These are phyloP conservation scores for Zymoseptoria pseudotritici DNA, from an alignment of 2,329 filamentous ascomycete species.

Conservation along the genomic window DNA sequence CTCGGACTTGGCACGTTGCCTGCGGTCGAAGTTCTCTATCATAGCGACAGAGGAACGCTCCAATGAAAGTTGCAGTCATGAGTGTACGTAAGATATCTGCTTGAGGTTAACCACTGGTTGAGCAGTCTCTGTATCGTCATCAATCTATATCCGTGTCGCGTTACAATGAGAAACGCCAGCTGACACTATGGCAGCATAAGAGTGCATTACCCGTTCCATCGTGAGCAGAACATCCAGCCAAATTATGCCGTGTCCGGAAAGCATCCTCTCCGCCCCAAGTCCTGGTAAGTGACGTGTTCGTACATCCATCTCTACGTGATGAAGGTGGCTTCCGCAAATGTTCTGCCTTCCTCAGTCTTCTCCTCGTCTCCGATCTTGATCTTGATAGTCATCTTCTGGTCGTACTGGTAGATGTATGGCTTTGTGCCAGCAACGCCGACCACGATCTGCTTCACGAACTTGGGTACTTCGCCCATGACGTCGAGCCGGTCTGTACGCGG, in stretches of 20 bases:
- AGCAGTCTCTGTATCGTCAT: not conserved
- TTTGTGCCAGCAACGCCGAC: slow-evolving; percentile 82
- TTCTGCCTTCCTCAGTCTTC: slow-evolving; percentile 64
- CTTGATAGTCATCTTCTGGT: slow-evolving; percentile 66
- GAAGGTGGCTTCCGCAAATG: slow-evolving; percentile 93
- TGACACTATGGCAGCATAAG: not conserved
- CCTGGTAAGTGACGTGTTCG: not conserved
- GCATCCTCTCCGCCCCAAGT: not conserved
- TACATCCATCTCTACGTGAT: slow-evolving; percentile 54
- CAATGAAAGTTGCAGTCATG: too few species aligned
- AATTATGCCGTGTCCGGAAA: not conserved
- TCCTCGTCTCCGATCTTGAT: slow-evolving; percentile 78
- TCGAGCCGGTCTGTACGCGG: slow-evolving; percentile 74
- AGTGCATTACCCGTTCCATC: not conserved
- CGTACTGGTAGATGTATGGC: slow-evolving; percentile 96
- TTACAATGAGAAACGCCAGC: not conserved
- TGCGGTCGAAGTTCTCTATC: too few species aligned
- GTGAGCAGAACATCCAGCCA: not conserved
- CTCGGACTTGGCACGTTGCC: too few species aligned
- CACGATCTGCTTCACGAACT: slow-evolving; percentile 90
- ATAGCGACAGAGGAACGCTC: too few species aligned
- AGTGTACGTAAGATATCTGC: not conserved
- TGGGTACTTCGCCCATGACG: slow-evolving; percentile 93
- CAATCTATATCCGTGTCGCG: not conserved
- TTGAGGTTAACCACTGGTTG: not conserved